Percentiles rank a stretch among this genome's conserved stretches.
Evolutionary conservation across 441 rosid species (phyloP).

Genomic region (Erysimum cheiri): DNA sequence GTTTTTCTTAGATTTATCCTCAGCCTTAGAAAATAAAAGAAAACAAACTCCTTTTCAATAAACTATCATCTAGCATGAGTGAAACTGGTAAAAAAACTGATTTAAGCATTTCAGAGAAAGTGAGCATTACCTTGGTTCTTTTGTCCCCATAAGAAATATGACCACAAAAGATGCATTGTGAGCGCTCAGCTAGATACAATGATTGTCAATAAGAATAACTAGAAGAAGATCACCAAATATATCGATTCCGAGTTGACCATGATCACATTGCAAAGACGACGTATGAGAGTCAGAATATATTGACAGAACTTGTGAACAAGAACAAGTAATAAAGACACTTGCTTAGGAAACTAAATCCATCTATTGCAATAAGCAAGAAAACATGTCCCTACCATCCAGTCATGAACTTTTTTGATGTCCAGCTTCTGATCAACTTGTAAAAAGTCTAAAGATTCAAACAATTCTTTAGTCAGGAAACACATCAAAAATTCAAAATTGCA

Average conservation of each 20-base stretch:
- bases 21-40: slow-evolving; percentile 49
- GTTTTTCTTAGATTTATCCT: slow-evolving; percentile 50
- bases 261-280: slow-evolving; percentile 74
- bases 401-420: slow-evolving; percentile 99
- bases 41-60: not conserved
- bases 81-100: not conserved
- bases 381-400: slow-evolving; percentile 78
- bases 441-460: slow-evolving; percentile 63
- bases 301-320: not conserved
- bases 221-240: slow-evolving; percentile 70
- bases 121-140: slow-evolving; percentile 71
- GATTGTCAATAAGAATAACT: not conserved
- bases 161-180: slow-evolving; percentile 52
- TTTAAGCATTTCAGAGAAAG: not conserved
- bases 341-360: not conserved
- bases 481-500: not conserved
- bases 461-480: slow-evolving; percentile 14
- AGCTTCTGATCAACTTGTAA: slow-evolving; percentile 85
- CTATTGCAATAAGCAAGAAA: not conserved
- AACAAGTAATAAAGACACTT: not conserved
- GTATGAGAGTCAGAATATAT: not conserved
- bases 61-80: slow-evolving; percentile 10
- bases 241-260: slow-evolving; percentile 86
- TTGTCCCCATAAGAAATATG: slow-evolving; percentile 50
- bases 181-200: not conserved